Percentiles rank a stretch among this genome's conserved stretches.
phyloP scores from a whole-genome alignment of 1,284 basidiomycete genomes.

The Malassezia japonica region DNA sequence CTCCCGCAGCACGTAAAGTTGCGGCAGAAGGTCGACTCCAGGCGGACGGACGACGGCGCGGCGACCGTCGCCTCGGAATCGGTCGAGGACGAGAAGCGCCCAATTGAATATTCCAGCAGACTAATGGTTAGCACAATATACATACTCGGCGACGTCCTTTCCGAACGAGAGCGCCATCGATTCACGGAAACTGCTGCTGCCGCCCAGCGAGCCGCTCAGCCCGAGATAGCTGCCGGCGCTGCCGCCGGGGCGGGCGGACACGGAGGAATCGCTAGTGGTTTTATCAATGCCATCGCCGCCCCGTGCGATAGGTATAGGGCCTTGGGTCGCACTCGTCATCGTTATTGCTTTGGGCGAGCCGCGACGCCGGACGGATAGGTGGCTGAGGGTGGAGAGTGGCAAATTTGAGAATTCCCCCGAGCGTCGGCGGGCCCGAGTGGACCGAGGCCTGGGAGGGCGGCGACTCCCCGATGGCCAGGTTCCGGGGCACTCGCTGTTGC shows the following conservation, averaged over 20 bases:
- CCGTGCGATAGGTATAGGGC: slow-evolving; percentile 14
- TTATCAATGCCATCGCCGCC: slow-evolving; percentile 2
- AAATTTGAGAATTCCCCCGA: not conserved
- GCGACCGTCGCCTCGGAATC: slow-evolving; percentile 42
- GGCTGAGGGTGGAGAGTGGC: slow-evolving; percentile 3
- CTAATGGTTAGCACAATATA: slow-evolving; percentile 16
- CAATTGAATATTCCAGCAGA: slow-evolving; percentile 45
- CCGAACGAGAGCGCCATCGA: slow-evolving; percentile 42
- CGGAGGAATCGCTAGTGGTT: not conserved
- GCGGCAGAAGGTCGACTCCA: slow-evolving; percentile 47
- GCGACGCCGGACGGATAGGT: not conserved
- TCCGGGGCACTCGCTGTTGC: too few relatives aligned
- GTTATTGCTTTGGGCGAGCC: not conserved
- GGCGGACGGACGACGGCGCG: slow-evolving; percentile 34
- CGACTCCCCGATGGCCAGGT: too few relatives aligned
- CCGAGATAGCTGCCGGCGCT: slow-evolving; percentile 14
- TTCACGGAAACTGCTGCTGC: slow-evolving; percentile 36
- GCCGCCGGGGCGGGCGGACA: not conserved
- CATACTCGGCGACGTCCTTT: slow-evolving; percentile 44
- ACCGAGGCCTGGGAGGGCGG: too few relatives aligned
- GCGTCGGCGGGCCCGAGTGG: too few relatives aligned
- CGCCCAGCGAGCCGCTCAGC: slow-evolving; percentile 13
- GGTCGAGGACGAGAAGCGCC: slow-evolving; percentile 35
- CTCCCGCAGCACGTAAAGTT: slow-evolving; percentile 46
- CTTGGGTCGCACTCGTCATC: slow-evolving; percentile 15